phyloP scores from a whole-genome alignment of 169 alveolate genomes.

The Eimeria praecox region DNA sequence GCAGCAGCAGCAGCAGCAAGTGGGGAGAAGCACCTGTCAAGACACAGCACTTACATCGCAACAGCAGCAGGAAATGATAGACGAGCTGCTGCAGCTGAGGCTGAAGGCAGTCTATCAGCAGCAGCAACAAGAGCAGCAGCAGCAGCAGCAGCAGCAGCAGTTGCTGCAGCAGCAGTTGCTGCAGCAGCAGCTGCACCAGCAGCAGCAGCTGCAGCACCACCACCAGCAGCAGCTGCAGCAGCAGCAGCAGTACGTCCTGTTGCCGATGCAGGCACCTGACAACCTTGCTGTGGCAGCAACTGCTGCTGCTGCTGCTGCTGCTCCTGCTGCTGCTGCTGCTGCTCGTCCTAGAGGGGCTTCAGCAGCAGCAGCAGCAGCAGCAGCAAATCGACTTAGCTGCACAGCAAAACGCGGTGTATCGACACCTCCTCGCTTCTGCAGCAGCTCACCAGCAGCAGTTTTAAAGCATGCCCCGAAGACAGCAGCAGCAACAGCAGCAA shows the following conservation, averaged over 20 bases:
- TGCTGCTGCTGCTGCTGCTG: constrained; percentile 10
- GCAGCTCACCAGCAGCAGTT: neutral
- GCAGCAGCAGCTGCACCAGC: constrained; percentile 35
- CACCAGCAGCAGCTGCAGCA: constrained; percentile 21
- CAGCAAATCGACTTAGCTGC: too few relatives aligned
- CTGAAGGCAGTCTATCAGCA: constrained; percentile 1
- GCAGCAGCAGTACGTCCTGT: neutral
- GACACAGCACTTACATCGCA: neutral
- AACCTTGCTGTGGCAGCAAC: constrained; percentile 24
- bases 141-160: constrained; percentile 43
- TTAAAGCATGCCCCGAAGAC: neutral
- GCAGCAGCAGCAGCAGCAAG: constrained; percentile 20
- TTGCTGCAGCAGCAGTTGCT: constrained; percentile 9
- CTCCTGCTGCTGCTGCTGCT: neutral
- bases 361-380: neutral
- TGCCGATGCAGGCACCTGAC: too few relatives aligned
- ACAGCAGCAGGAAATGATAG: constrained; percentile 5
- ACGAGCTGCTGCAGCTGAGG: constrained; percentile 30
- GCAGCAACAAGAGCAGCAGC: constrained; percentile 26
- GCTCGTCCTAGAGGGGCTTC: neutral
- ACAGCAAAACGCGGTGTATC: neutral
- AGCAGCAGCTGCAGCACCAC: neutral
- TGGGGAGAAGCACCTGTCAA: neutral
- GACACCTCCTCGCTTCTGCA: neutral
- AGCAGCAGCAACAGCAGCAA: too few relatives aligned